Conservation (phyloP, 768 basidiomycete species). For the Naganishia onofrii region DNA sequence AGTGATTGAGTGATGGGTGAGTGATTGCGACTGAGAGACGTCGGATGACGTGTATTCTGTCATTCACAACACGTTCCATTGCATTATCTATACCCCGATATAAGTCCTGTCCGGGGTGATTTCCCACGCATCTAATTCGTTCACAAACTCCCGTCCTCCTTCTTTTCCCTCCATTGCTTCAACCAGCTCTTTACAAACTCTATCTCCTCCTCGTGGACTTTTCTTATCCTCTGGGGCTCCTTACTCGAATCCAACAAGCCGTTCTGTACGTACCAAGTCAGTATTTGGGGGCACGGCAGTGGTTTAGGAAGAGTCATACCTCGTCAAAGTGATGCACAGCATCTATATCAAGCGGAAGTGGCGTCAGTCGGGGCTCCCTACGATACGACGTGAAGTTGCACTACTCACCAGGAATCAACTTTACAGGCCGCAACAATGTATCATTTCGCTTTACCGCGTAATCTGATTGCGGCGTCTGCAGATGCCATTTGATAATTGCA, state of each 20-base stretch:
- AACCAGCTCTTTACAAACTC: constrained; percentile 76
- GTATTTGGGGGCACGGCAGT: too few relatives aligned
- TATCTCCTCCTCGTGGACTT: constrained; percentile 77
- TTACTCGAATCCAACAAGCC: constrained; percentile 62
- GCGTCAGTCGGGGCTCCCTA: not conserved
- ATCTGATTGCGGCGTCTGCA: constrained; percentile 49
- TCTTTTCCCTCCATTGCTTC: constrained; percentile 53
- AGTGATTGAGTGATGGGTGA: not conserved
- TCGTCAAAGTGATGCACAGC: constrained; percentile 52
- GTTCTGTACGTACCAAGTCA: constrained; percentile 51
- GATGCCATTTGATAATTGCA: too few relatives aligned
- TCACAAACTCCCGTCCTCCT: constrained; percentile 18
- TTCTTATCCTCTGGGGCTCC: constrained; percentile 74
- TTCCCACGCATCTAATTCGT: too few relatives aligned
- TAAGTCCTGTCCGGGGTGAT: too few relatives aligned
- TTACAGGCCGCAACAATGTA: constrained; percentile 74
- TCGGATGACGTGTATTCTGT: not conserved
- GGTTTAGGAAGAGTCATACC: constrained; percentile 26
- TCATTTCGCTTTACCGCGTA: constrained; percentile 65
- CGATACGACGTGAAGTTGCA: not conserved
- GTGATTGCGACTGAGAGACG: not conserved
- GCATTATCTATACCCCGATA: too few relatives aligned
- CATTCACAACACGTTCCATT: constrained; percentile 13
- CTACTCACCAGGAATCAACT: constrained; percentile 73
- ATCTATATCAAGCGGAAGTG: constrained; percentile 32